phyloP scores from a whole-genome alignment of 768 basidiomycete genomes.

The Rhodotorula toruloides region DNA sequence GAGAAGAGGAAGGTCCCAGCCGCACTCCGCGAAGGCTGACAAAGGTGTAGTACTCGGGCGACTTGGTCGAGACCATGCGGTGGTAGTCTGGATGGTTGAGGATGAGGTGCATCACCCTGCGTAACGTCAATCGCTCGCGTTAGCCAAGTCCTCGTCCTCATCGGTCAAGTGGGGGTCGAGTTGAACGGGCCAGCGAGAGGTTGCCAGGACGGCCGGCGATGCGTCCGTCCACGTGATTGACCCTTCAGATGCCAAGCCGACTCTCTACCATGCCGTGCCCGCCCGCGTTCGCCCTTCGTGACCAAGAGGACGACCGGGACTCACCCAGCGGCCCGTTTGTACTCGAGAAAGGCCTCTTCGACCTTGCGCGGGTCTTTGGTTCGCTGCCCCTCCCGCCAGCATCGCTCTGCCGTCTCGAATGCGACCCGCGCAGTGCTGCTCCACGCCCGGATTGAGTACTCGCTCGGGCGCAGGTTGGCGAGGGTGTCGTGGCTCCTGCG shows the following conservation, averaged over 20 bases:
- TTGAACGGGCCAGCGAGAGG: not conserved
- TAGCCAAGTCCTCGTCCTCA: not conserved
- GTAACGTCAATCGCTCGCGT: too few relatives aligned
- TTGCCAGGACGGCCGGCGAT: not conserved
- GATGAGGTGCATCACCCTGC: slow-evolving; percentile 14
- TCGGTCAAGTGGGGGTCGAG: not conserved
- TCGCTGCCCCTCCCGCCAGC: not conserved
- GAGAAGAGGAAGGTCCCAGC: not conserved
- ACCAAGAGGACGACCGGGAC: not conserved
- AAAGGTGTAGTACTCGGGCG: slow-evolving; percentile 2
- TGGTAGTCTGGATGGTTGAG: slow-evolving; percentile 7
- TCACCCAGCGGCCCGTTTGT: slow-evolving; percentile 25
- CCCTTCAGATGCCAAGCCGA: too few relatives aligned
- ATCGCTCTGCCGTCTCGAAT: slow-evolving; percentile 3
- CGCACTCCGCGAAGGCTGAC: not conserved
- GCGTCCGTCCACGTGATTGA: too few relatives aligned
- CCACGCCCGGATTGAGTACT: slow-evolving; percentile 30
- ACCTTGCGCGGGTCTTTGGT: not conserved
- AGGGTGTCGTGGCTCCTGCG: not conserved
- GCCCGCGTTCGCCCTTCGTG: not conserved
- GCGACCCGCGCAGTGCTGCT: not conserved
- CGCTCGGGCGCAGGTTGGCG: slow-evolving; percentile 10
- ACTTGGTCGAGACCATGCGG: not conserved
- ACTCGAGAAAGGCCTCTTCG: slow-evolving; percentile 20
- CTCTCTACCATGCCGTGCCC: too few relatives aligned